A percentile compares a stretch with the other conserved stretches of the same genome.
Conservation (phyloP, 352 stramenopile species). For the Albugo candida region DNA sequence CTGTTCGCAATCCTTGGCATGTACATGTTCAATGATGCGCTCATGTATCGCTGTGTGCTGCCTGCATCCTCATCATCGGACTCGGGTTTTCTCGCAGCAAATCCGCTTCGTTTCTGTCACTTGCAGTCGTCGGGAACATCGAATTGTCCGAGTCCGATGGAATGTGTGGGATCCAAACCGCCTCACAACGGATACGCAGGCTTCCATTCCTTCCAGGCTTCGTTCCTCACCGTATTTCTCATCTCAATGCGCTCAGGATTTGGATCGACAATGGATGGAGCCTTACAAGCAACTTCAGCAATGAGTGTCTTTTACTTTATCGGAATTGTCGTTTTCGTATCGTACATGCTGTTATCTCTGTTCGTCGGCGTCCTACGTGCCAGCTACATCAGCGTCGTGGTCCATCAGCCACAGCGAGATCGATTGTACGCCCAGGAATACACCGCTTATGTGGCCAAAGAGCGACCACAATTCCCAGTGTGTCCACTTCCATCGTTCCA, state of each 20-base stretch:
- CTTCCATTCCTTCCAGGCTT: slow-evolving; percentile 69
- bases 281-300: slow-evolving; percentile 46
- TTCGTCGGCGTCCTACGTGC: slow-evolving; percentile 70
- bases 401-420: slow-evolving; percentile 10
- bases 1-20: slow-evolving; percentile 71
- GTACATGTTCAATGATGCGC: slow-evolving; percentile 72
- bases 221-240: slow-evolving; percentile 63
- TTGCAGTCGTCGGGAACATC: slow-evolving; percentile 2
- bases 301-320: slow-evolving; percentile 69
- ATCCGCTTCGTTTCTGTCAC: slow-evolving; percentile 2
- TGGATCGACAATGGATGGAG: slow-evolving; percentile 46
- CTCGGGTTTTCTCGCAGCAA: neutral
- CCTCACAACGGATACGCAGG: slow-evolving; percentile 59
- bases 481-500: no score
- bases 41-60: slow-evolving; percentile 38
- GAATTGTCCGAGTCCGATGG: slow-evolving; percentile 10
- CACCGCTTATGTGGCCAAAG: no score
- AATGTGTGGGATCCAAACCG: slow-evolving; percentile 32
- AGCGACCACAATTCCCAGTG: no score
- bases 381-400: slow-evolving; percentile 50
- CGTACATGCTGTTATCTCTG: slow-evolving; percentile 67
- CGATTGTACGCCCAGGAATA: no score
- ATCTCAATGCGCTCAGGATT: slow-evolving; percentile 64
- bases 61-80: neutral
- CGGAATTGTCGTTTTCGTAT: slow-evolving; percentile 59